phyloP scores from a whole-genome alignment of 139 green algal species.

The Edaphochlamys debaryana region DNA sequence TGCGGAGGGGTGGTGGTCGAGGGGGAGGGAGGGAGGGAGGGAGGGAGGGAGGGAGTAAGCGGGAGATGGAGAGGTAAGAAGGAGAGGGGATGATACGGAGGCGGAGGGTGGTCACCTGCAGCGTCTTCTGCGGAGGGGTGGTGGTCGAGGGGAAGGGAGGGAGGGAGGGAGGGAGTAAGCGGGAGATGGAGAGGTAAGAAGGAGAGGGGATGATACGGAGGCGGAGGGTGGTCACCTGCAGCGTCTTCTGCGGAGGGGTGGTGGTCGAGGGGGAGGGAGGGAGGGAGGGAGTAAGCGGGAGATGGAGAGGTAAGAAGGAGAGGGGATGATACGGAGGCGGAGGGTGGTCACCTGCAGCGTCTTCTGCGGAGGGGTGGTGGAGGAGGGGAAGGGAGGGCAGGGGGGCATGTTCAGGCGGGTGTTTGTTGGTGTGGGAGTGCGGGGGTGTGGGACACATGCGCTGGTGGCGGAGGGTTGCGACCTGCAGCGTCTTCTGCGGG shows the following conservation, averaged over 20 bases:
- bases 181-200: no score
- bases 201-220: no score
- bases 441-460: no score
- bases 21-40: not conserved
- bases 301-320: no score
- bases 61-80: no score
- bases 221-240: constrained; percentile 53
- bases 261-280: not conserved
- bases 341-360: constrained; percentile 53
- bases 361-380: constrained; percentile 28
- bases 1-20: not conserved
- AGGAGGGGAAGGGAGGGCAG: not conserved
- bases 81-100: no score
- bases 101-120: constrained; percentile 53
- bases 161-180: no score
- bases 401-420: no score
- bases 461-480: constrained; percentile 70
- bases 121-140: constrained; percentile 34
- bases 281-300: no score
- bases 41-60: no score
- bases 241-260: constrained; percentile 34
- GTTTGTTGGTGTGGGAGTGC: no score
- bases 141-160: not conserved
- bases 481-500: constrained; percentile 39
- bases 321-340: no score